Evolutionary conservation across 306 rosid genomes (phyloP).

Genomic region (Dryas octopetala): DNA sequence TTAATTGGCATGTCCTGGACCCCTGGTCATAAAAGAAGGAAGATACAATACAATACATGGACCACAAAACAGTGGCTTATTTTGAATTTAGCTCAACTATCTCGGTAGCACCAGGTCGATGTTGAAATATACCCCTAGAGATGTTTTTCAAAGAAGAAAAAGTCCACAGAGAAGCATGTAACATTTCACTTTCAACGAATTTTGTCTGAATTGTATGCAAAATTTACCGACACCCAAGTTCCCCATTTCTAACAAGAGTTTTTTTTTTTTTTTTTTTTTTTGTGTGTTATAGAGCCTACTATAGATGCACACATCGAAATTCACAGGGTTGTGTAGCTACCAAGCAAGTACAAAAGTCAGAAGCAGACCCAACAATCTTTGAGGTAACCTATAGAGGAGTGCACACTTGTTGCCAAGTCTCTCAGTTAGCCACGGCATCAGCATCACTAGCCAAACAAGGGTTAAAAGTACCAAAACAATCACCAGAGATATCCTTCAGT

Average conservation of each 20-base stretch:
- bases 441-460: slow-evolving; percentile 21
- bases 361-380: slow-evolving; percentile 43
- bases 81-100: neutral
- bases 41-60: neutral
- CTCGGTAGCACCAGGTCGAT: neutral
- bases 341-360: slow-evolving; percentile 80
- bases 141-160: neutral
- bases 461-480: slow-evolving; percentile 22
- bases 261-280: slow-evolving; percentile 10
- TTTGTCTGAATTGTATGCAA: neutral
- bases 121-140: neutral
- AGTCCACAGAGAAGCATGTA: neutral
- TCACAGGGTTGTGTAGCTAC: slow-evolving; percentile 78
- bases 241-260: slow-evolving; percentile 22
- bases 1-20: neutral
- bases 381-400: slow-evolving; percentile 58
- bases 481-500: slow-evolving; percentile 19
- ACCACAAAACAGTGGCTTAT: neutral
- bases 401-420: slow-evolving; percentile 64
- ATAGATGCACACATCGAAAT: slow-evolving; percentile 70
- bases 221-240: neutral
- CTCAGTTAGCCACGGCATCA: slow-evolving; percentile 28
- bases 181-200: neutral
- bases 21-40: neutral
- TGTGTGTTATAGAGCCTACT: slow-evolving; percentile 66